Evolutionary conservation across 2,329 filamentous ascomycete species (phyloP), one percentile per base, ranked within the genome.

Genomic region (Madurella mycetomatis): DNA sequence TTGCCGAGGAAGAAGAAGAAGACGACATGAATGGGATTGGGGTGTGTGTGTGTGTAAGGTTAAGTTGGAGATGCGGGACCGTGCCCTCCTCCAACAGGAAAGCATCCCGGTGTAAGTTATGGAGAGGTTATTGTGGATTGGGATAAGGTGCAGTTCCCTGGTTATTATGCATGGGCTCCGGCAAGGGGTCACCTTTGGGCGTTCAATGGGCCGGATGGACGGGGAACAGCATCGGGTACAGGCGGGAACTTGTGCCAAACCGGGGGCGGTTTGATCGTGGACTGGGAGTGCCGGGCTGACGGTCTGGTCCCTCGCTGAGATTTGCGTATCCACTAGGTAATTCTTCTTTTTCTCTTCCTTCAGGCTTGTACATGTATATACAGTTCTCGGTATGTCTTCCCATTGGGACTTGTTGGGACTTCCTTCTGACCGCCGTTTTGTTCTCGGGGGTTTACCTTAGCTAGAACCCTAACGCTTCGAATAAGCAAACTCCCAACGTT

Each of bases 1-100:
- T 67, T 85, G 30, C 78, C 80, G 19, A 77, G 76, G 62, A 75
- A 73, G 68, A 70, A 73, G 68, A 70, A 69, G 59, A 68, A 64
- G 67, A 66, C 49, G 42, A 25, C 9, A 2, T 31, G 18, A 44
- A 7, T 17, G 17, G n/a, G 40, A 41, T 41, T n/a, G 13, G 4
- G 40, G 41, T 42, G 41, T 42, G 11, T 42, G 15, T n/a, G 13
- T 41, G n/a, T 9, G 39, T n/a, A 37, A 12, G 34, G 34, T 7
- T 16, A 8, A 41, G 16, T 2, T 3, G 16, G 41, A 42, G 3
- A 37, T 37, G 13, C 9, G 34, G 34, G 34, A 37, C 13, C 2
- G 34, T 15, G 13, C 11, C 34, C 11, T 4, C 34, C 34, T 37
- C 13, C 34, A 11, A 15, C 9, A 4, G 34, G 9, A 12, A 7